Conservation (phyloP, 208 protist genomes). For the Angomonas ambiguus region DNA sequence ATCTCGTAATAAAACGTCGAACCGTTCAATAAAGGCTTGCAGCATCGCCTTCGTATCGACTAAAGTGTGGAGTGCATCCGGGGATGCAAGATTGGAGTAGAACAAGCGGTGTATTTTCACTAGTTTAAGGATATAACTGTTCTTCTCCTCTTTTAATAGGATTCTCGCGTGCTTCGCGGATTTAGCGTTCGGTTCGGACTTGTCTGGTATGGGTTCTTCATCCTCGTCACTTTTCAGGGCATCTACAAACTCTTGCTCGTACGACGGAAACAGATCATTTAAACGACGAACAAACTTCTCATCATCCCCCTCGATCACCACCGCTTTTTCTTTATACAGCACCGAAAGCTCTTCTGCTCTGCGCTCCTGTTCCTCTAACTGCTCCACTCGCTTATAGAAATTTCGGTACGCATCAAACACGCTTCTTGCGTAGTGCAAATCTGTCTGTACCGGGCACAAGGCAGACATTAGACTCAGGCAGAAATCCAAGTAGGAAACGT, state of each 20-base stretch:
- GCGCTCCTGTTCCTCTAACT: conserved; percentile 75
- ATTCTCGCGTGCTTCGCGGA: conserved; percentile 66
- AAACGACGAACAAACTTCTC: conserved; percentile 85
- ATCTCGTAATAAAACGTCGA: conserved; percentile 62
- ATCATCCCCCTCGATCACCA: conserved; percentile 90
- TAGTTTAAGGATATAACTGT: conserved; percentile 61
- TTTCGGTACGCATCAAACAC: conserved; percentile 63
- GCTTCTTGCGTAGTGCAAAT: conserved; percentile 53
- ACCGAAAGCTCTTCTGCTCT: conserved; percentile 77
- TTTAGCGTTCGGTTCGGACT: conserved; percentile 21
- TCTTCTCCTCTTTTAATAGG: conserved; percentile 65
- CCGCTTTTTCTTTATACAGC: conserved; percentile 88
- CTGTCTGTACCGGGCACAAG: conserved; percentile 37
- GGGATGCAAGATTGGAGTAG: conserved; percentile 50
- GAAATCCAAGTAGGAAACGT: conserved; percentile 71
- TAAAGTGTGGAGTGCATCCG: conserved; percentile 18
- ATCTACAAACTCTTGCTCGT: conserved; percentile 81
- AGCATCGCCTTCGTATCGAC: not conserved
- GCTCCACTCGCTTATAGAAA: conserved; percentile 62
- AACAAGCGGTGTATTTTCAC: conserved; percentile 68
- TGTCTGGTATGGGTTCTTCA: conserved; percentile 18
- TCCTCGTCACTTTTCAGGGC: conserved; percentile 19
- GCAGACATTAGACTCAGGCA: conserved; percentile 57
- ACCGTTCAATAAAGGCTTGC: conserved; percentile 37
- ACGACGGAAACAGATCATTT: conserved; percentile 91